Evolutionary conservation across 257 asterid genomes (phyloP).

Genomic region (Plantago ovata): DNA sequence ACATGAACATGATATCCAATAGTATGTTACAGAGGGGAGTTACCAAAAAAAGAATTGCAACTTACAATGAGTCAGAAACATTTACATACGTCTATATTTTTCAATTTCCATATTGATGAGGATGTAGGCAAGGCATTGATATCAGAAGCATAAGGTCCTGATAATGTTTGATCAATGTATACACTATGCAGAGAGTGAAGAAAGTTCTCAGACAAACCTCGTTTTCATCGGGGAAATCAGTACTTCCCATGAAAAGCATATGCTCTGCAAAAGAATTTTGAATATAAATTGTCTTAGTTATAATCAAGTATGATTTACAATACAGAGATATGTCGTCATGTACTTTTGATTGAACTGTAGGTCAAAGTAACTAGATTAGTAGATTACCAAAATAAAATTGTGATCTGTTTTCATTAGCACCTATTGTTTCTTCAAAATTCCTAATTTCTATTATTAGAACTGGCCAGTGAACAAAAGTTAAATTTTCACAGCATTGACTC

Average conservation of each 20-base stretch:
- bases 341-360: background rate
- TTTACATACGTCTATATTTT: too few species aligned
- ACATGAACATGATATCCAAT: too few species aligned
- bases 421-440: constrained; percentile 2
- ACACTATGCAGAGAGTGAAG: background rate
- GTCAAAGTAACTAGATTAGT: too few species aligned
- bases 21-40: too few species aligned
- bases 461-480: too few species aligned
- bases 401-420: constrained; percentile 10
- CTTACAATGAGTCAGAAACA: too few species aligned
- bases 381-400: background rate
- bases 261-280: constrained; percentile 65
- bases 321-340: constrained; percentile 12
- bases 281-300: constrained; percentile 17
- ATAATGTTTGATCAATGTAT: background rate
- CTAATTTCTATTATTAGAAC: too few species aligned
- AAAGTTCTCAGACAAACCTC: constrained; percentile 58
- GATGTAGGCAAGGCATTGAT: background rate
- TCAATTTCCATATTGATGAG: too few species aligned
- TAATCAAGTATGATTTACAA: constrained; percentile 1
- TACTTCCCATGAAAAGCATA: constrained; percentile 99
- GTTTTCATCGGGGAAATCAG: constrained; percentile 91
- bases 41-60: too few species aligned
- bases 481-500: too few species aligned
- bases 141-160: constrained; percentile 5